phyloP scores from a whole-genome alignment of 23 red algal genomes.

The Gracilariopsis chorda region DNA sequence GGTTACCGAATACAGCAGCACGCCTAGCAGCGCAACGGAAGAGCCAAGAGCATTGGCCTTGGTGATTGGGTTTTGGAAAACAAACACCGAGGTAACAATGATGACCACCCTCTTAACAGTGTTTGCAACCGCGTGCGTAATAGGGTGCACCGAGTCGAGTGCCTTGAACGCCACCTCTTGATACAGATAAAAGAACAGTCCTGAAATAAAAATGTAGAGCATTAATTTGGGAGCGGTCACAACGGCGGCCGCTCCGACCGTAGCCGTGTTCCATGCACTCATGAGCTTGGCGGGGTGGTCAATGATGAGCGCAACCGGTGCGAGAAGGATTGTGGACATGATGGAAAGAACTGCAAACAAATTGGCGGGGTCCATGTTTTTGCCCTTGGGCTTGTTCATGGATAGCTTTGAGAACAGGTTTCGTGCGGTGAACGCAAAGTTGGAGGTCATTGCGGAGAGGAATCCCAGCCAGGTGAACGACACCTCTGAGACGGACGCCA shows the following conservation, averaged over 20 bases:
- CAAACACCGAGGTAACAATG: constrained; percentile 82
- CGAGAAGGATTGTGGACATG: constrained; percentile 82
- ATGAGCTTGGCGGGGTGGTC: constrained; percentile 84
- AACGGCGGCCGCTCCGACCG: constrained; percentile 73
- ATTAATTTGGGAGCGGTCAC: constrained; percentile 78
- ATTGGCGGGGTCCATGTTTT: constrained; percentile 91
- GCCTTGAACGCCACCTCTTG: constrained; percentile 95
- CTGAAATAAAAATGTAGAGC: constrained; percentile 60
- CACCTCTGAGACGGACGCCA: constrained; percentile 89
- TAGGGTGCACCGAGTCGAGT: constrained; percentile 84
- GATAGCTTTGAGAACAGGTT: constrained; percentile 95
- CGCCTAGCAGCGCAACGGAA: constrained; percentile 81
- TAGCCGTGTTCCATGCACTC: constrained; percentile 77
- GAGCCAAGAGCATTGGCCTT: constrained; percentile 76
- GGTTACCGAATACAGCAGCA: constrained; percentile 90
- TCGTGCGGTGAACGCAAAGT: constrained; percentile 96
- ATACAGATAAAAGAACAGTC: constrained; percentile 97
- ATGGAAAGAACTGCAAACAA: constrained; percentile 85
- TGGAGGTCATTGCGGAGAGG: constrained; percentile 96
- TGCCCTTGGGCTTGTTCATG: constrained; percentile 90
- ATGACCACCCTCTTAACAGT: constrained; percentile 97
- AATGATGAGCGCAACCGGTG: constrained; percentile 84
- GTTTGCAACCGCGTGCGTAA: constrained; percentile 97
- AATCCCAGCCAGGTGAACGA: constrained; percentile 99
- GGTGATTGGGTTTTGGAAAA: constrained; percentile 91